phyloP scores from a whole-genome alignment of 2,329 filamentous ascomycete species.

The Cordyceps cicadae region DNA sequence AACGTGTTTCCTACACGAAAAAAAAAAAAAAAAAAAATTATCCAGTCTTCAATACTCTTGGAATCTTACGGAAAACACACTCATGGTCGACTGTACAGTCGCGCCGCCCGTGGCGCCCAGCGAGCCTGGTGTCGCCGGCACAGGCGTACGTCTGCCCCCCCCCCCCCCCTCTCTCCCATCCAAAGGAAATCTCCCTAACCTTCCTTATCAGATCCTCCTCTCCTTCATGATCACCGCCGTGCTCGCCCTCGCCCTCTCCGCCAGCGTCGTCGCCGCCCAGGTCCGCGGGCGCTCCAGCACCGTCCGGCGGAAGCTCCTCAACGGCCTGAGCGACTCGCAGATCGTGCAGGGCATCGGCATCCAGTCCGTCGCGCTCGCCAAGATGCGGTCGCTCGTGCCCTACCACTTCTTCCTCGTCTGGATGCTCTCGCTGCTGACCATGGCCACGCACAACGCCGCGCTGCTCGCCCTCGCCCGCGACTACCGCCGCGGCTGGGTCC shows the following conservation, averaged over 20 bases:
- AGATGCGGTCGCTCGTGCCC: conserved; percentile 48
- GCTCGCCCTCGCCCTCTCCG: conserved; percentile 46
- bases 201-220: conserved; percentile 47
- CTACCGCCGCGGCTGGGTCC: conserved; percentile 58
- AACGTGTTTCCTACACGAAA: too few relatives aligned
- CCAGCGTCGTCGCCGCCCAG: conserved; percentile 49
- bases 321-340: conserved; percentile 59
- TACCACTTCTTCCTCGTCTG: conserved; percentile 67
- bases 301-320: conserved; percentile 55
- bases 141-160: conserved; percentile 35
- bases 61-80: not conserved
- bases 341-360: conserved; percentile 63
- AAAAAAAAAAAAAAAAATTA: too few relatives aligned
- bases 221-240: conserved; percentile 59
- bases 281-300: conserved; percentile 38
- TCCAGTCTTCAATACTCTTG: too few relatives aligned
- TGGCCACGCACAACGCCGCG: conserved; percentile 57
- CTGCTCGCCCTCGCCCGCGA: conserved; percentile 58
- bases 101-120: conserved; percentile 23
- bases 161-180: not conserved
- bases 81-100: not conserved
- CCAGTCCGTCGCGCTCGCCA: conserved; percentile 53
- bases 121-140: conserved; percentile 50
- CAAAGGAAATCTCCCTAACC: not conserved
- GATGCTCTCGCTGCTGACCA: conserved; percentile 57